These are phyloP conservation scores for Flaveria ramosissima DNA, from an alignment of 129 eudicot genomes.

Conservation along the genomic window DNA sequence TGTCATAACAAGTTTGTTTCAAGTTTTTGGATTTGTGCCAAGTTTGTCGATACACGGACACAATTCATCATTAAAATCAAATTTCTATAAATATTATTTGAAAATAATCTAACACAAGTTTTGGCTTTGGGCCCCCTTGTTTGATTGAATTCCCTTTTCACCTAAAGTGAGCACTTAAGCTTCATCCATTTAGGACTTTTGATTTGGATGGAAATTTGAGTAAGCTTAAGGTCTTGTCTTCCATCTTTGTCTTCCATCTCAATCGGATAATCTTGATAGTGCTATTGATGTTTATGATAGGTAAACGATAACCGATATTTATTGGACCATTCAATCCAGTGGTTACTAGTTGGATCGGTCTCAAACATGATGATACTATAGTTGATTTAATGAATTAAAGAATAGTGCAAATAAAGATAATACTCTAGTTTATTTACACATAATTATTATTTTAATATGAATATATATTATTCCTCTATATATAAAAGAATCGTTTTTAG, in stretches of 20 bases:
- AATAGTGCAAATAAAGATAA: no score
- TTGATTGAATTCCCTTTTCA: slow-evolving; percentile 14
- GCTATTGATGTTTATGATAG: neutral
- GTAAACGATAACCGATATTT: no score
- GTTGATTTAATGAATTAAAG: no score
- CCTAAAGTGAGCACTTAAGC: slow-evolving; percentile 4
- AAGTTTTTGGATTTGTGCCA: neutral
- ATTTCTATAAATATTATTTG: neutral
- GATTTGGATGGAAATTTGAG: slow-evolving; percentile 8
- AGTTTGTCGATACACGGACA: neutral
- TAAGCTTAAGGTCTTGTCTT: slow-evolving; percentile 9
- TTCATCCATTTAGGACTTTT: slow-evolving; percentile 11
- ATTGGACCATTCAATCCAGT: no score
- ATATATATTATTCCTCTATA: no score
- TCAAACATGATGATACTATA: no score
- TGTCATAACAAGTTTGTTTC: no score
- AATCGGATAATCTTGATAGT: neutral
- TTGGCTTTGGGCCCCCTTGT: neutral
- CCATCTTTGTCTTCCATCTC: slow-evolving; percentile 4
- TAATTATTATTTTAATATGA: no score
- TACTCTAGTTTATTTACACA: no score
- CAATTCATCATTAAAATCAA: neutral
- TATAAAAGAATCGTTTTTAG: no score
- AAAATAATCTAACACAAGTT: neutral
- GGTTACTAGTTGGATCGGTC: no score